These are phyloP conservation scores for Rhizopogon roseolus DNA, from an alignment of 768 basidiomycete species.

Conservation along the genomic window DNA sequence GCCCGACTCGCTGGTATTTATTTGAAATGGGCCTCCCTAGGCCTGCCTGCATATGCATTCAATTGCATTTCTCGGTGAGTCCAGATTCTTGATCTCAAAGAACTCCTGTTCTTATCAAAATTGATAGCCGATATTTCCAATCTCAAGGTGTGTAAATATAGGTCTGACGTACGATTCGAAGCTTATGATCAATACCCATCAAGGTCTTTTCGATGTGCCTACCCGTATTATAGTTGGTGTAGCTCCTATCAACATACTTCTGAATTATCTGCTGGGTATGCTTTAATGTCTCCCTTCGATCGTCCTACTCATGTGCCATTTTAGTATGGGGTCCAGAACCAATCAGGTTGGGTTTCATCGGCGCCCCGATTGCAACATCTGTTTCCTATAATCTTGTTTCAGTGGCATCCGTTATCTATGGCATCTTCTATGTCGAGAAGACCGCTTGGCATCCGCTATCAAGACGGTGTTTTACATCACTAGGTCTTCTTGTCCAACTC, in stretches of 20 bases:
- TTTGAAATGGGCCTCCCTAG: constrained; percentile 65
- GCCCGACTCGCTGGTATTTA: constrained; percentile 72
- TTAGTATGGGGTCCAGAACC: constrained; percentile 78
- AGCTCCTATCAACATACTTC: constrained; percentile 74
- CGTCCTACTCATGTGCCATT: not conserved
- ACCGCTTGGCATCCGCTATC: constrained; percentile 86
- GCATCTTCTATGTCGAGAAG: constrained; percentile 53
- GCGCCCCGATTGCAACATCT: constrained; percentile 86
- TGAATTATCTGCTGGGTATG: constrained; percentile 80
- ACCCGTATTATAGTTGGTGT: constrained; percentile 76
- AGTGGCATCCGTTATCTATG: constrained; percentile 56
- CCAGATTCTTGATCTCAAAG: too few relatives aligned
- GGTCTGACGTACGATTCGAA: not conserved
- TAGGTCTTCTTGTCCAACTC: constrained; percentile 66
- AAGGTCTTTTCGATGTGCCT: constrained; percentile 75
- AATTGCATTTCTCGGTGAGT: constrained; percentile 45
- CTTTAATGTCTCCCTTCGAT: not conserved
- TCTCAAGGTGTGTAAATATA: constrained; percentile 53
- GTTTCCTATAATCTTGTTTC: constrained; percentile 83
- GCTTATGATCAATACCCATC: not conserved
- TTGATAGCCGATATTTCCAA: constrained; percentile 45
- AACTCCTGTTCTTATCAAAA: not conserved
- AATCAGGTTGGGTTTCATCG: constrained; percentile 82
- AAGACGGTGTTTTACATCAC: constrained; percentile 52
- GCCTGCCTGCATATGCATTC: constrained; percentile 68